phyloP scores from a whole-genome alignment of 306 rosid species.

The Elaeagnus macrophylla region DNA sequence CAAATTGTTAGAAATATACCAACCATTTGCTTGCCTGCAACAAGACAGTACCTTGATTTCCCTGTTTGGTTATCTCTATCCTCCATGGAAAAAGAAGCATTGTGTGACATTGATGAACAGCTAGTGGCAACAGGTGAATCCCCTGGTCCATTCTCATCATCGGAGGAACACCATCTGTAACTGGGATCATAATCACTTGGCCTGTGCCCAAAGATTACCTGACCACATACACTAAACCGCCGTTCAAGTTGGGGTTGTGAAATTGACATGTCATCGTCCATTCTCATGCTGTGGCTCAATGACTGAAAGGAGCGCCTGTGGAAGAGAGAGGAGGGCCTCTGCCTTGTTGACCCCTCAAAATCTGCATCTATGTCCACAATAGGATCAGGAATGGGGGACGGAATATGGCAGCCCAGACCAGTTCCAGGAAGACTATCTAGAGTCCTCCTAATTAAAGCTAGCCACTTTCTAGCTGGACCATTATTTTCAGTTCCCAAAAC shows the following conservation, averaged over 20 bases:
- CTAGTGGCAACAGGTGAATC: slow-evolving; percentile 57
- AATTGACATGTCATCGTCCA: slow-evolving; percentile 66
- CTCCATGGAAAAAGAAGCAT: slow-evolving; percentile 56
- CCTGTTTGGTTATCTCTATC: slow-evolving; percentile 68
- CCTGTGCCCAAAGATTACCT: slow-evolving; percentile 60
- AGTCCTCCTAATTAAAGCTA: slow-evolving; percentile 79
- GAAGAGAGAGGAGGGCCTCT: slow-evolving; percentile 70
- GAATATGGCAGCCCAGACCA: slow-evolving; percentile 56
- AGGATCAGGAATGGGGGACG: slow-evolving; percentile 87
- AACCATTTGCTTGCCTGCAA: slow-evolving; percentile 98
- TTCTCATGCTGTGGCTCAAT: slow-evolving; percentile 89
- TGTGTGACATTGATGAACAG: slow-evolving; percentile 54
- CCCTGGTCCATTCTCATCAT: slow-evolving; percentile 65
- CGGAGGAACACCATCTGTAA: slow-evolving; percentile 78
- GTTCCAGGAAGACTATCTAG: slow-evolving; percentile 84
- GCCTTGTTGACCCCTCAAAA: slow-evolving; percentile 80
- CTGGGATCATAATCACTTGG: slow-evolving; percentile 73
- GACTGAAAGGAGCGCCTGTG: slow-evolving; percentile 91
- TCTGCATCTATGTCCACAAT: slow-evolving; percentile 76
- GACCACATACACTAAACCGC: slow-evolving; percentile 73
- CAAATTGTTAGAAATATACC: slow-evolving; percentile 85
- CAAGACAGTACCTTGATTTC: slow-evolving; percentile 74
- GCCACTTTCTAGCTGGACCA: slow-evolving; percentile 96
- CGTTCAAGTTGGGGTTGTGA: slow-evolving; percentile 70
- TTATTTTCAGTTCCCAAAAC: slow-evolving; percentile 97